Conservation (phyloP, 495 filamentous ascomycete species). For the Neohortaea acidophila region DNA sequence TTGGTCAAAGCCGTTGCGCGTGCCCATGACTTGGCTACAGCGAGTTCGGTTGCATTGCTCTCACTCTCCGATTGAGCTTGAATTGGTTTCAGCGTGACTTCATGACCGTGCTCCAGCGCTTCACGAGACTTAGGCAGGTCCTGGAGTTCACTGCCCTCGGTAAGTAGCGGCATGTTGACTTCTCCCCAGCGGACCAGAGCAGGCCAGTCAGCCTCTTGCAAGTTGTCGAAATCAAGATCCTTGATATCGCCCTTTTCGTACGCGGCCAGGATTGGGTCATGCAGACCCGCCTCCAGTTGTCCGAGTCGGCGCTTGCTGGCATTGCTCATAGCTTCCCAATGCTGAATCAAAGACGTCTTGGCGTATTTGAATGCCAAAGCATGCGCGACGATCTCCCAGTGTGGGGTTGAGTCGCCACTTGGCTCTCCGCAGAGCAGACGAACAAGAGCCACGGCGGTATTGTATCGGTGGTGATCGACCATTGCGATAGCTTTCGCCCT, state of each 20-base stretch:
- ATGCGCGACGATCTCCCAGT: conserved; percentile 53
- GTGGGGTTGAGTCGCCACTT: conserved; percentile 38
- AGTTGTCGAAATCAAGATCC: conserved; percentile 52
- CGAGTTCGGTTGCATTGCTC: conserved; percentile 9
- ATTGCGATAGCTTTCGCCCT: too few species aligned
- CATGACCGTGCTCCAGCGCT: conserved; percentile 16
- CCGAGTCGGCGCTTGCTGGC: too few species aligned
- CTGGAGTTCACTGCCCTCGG: conserved; percentile 11
- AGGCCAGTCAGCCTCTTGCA: conserved; percentile 63
- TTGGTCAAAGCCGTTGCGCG: conserved; percentile 42
- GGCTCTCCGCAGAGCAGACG: conserved; percentile 59
- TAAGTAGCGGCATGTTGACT: conserved; percentile 2
- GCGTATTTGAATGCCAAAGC: conserved; percentile 14
- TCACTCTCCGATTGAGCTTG: conserved; percentile 22
- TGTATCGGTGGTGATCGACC: conserved; percentile 9
- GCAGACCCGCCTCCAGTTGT: conserved; percentile 61
- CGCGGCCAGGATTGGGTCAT: conserved; percentile 55
- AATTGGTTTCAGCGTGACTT: too few species aligned
- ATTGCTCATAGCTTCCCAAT: too few species aligned
- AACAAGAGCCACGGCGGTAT: conserved; percentile 58
- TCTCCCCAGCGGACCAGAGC: conserved; percentile 57
- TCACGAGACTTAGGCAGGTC: background rate
- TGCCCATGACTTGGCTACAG: conserved; percentile 43
- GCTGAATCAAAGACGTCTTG: too few species aligned
- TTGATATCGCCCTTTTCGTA: conserved; percentile 57